These are phyloP conservation scores for Colletotrichum phormii DNA, from an alignment of 2,329 filamentous ascomycete genomes.

Conservation along the genomic window DNA sequence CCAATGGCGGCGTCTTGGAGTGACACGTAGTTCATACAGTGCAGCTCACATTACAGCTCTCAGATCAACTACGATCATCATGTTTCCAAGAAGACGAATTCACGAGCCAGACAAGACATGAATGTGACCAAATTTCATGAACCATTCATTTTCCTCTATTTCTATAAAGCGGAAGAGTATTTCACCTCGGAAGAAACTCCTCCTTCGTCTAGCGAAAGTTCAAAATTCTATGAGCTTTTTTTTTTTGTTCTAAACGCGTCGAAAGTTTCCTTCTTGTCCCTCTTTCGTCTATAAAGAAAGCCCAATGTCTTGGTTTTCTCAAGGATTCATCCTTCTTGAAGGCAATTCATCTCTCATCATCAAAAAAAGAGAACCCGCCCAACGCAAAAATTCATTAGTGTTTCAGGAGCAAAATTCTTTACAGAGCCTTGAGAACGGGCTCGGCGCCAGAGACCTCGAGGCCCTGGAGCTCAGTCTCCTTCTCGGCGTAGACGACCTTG, in stretches of 20 bases:
- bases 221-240: neutral
- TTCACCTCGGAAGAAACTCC: too few relatives aligned
- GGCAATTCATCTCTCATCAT: conserved; percentile 1
- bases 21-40: too few relatives aligned
- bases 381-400: neutral
- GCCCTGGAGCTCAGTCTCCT: conserved; percentile 66
- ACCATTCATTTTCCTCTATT: neutral
- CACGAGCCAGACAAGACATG: neutral
- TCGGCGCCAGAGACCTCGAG: conserved; percentile 64
- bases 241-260: neutral
- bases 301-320: neutral
- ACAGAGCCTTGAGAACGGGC: conserved; percentile 66
- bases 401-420: neutral
- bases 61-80: too few relatives aligned
- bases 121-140: neutral
- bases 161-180: neutral
- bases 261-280: neutral
- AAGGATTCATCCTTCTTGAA: neutral
- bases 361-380: neutral
- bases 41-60: too few relatives aligned
- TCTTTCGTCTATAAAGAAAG: neutral
- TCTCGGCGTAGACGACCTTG: conserved; percentile 84
- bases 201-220: neutral
- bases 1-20: too few relatives aligned
- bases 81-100: neutral